A percentile compares a stretch with the other conserved stretches of the same genome.
Evolutionary conservation across 345 rosid species (phyloP).

Genomic region (Iberis pinnata): DNA sequence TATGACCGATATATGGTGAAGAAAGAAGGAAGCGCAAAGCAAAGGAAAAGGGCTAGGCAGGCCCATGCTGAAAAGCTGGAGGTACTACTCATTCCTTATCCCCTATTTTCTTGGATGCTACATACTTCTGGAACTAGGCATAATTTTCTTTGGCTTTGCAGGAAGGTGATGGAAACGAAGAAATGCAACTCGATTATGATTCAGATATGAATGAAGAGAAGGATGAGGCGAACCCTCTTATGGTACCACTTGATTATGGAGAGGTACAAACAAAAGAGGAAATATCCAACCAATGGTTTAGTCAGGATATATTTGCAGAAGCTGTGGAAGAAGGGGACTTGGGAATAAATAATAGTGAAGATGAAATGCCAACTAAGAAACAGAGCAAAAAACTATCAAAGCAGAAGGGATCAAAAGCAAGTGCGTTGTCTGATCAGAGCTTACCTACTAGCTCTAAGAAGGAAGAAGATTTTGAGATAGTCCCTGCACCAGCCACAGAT

Average conservation of each 20-base stretch:
- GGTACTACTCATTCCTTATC: constrained; percentile 34
- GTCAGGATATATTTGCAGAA: constrained; percentile 76
- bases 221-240: constrained; percentile 73
- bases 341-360: constrained; percentile 43
- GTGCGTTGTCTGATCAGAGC: constrained; percentile 20
- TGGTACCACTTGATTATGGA: constrained; percentile 66
- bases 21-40: constrained; percentile 71
- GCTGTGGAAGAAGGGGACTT: constrained; percentile 75
- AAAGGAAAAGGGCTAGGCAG: constrained; percentile 71
- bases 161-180: constrained; percentile 49
- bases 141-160: constrained; percentile 25
- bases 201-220: constrained; percentile 55
- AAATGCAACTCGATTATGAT: constrained; percentile 46
- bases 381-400: constrained; percentile 25
- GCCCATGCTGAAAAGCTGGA: constrained; percentile 57
- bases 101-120: background rate
- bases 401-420: constrained; percentile 29
- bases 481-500: constrained; percentile 68
- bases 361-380: constrained; percentile 41
- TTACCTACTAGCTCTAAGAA: constrained; percentile 29
- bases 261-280: constrained; percentile 57
- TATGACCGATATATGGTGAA: constrained; percentile 60
- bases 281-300: constrained; percentile 69
- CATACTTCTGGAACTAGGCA: background rate
- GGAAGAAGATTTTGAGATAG: constrained; percentile 69